Evolutionary conservation across 108 stramenopile genomes (phyloP).

Genomic region (Discostella pseudostelligera): DNA sequence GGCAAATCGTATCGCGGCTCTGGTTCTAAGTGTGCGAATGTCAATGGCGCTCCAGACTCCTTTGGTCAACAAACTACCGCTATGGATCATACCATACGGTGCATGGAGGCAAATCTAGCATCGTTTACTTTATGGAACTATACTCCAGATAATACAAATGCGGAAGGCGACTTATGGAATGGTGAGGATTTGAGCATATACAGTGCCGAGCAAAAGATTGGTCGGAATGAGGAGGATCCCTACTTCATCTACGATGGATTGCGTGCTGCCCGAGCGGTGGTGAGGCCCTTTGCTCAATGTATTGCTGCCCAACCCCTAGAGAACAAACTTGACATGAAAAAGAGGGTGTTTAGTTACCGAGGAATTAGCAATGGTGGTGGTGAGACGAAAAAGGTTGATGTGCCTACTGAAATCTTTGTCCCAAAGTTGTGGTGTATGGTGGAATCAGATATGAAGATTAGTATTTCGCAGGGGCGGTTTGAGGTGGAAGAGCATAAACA

Average conservation of each 20-base stretch:
- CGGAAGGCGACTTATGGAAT: constrained; percentile 42
- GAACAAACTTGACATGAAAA: constrained; percentile 25
- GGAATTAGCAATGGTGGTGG: constrained; percentile 9
- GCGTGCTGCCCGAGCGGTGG: constrained; percentile 21
- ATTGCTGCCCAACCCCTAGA: constrained; percentile 19
- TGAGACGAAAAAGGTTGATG: constrained; percentile 1
- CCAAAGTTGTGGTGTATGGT: constrained; percentile 26
- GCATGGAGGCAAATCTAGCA: constrained; percentile 34
- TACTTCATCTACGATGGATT: constrained; percentile 34
- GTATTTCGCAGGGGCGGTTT: constrained; percentile 11
- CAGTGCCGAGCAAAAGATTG: constrained; percentile 31
- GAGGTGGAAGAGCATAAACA: constrained; percentile 23
- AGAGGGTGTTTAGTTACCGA: constrained; percentile 18
- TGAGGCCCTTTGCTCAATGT: constrained; percentile 30
- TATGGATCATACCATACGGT: constrained; percentile 38
- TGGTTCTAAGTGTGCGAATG: not conserved
- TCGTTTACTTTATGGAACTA: constrained; percentile 49
- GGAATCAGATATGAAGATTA: constrained; percentile 20
- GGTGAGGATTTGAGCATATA: constrained; percentile 44
- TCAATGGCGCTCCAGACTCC: constrained; percentile 11
- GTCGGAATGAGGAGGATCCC: constrained; percentile 14
- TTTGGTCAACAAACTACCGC: constrained; percentile 27
- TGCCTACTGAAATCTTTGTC: constrained; percentile 37
- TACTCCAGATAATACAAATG: constrained; percentile 38
- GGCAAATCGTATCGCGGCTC: not conserved